Evolutionary conservation across 805 yeast genomes (phyloP).

Genomic region (Kregervanrija pseudodelftensis): DNA sequence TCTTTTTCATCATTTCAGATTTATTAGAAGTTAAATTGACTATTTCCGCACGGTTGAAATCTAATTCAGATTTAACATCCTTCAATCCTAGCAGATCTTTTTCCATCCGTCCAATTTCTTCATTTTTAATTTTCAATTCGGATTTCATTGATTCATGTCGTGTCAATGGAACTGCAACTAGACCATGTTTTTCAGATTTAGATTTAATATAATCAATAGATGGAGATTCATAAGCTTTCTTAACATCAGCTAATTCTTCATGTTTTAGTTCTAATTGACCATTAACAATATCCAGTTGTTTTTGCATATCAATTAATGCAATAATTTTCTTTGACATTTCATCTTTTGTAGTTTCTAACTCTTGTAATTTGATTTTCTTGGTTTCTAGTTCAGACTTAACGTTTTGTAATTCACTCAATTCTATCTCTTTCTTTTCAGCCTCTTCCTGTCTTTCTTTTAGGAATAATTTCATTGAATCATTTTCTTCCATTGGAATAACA

Average conservation of each 20-base stretch:
- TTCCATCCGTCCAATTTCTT: background rate
- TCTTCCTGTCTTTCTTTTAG: too few relatives aligned
- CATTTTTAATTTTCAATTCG: background rate
- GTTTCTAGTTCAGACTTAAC: background rate
- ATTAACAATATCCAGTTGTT: conserved; percentile 3
- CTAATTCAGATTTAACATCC: background rate
- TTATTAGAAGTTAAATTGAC: too few relatives aligned
- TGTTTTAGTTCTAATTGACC: too few relatives aligned
- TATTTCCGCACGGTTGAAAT: background rate
- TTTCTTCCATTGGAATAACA: conserved; percentile 8
- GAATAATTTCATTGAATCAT: background rate
- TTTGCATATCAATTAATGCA: background rate
- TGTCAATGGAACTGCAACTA: conserved; percentile 10
- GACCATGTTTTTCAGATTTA: conserved; percentile 6
- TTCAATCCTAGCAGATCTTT: background rate
- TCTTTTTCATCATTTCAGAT: conserved; percentile 1
- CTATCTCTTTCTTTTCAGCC: too few relatives aligned
- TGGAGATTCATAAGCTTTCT: conserved; percentile 8
- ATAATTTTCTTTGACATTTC: too few relatives aligned
- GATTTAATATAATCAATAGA: conserved; percentile 12
- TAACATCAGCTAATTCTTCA: conserved; percentile 3
- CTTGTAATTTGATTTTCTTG: background rate
- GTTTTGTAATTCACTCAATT: background rate
- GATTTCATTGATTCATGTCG: conserved; percentile 3
- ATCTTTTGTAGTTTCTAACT: background rate